Conservation (phyloP, 768 basidiomycete species). For the Lactifluus hygrophoroides region DNA sequence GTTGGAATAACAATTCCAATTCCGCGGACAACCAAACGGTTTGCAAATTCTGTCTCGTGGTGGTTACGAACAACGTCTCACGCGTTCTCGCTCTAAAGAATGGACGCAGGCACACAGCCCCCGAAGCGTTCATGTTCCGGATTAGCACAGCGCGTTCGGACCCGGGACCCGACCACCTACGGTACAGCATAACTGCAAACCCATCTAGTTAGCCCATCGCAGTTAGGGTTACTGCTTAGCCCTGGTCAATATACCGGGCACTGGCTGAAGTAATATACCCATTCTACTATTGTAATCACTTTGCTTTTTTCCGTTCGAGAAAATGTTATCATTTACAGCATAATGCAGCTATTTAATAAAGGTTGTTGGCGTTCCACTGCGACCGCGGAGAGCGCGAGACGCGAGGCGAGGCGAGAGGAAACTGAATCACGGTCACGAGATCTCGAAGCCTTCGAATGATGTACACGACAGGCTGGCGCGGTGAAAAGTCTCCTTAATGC, state of each 20-base stretch:
- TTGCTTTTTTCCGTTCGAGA: not conserved
- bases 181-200: not conserved
- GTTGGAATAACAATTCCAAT: not conserved
- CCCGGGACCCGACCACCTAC: not conserved
- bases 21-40: constrained; percentile 12
- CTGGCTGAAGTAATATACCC: not conserved
- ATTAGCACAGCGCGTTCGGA: not conserved
- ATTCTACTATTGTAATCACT: not conserved
- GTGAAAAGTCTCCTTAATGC: constrained; percentile 13
- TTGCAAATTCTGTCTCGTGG: constrained; percentile 13
- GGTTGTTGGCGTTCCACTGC: not conserved
- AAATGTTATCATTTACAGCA: not conserved
- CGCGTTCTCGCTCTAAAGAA: constrained; percentile 10
- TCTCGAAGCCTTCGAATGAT: constrained; percentile 1
- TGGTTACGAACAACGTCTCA: constrained; percentile 10
- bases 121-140: not conserved
- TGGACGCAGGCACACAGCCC: constrained; percentile 14
- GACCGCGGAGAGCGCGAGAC: constrained; percentile 5
- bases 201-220: not conserved
- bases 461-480: constrained; percentile 1
- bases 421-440: not conserved
- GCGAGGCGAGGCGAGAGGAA: not conserved
- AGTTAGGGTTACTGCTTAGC: not conserved
- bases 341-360: not conserved
- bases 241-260: not conserved